A percentile compares a stretch with the other conserved stretches of the same genome.
Conservation (phyloP, 2,329 filamentous ascomycete species). For the Cryphonectria parasitica region DNA sequence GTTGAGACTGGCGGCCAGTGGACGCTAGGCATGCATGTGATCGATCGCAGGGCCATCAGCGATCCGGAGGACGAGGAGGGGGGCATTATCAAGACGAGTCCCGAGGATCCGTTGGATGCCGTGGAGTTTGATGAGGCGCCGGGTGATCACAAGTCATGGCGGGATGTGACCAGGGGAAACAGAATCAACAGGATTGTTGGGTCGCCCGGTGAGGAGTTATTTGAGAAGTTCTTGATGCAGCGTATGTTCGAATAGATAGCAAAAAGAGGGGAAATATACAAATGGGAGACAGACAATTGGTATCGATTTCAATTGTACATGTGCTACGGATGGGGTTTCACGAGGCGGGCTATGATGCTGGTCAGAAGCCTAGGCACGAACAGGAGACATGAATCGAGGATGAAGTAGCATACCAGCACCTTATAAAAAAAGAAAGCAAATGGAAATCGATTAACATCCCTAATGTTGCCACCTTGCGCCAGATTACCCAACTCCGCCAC, state of each 20-base stretch:
- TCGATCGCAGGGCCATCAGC: conserved; percentile 70
- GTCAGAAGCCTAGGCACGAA: neutral
- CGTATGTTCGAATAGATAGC: conserved; percentile 59
- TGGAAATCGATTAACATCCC: neutral
- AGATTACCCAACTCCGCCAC: conserved; percentile 25
- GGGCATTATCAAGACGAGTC: conserved; percentile 38
- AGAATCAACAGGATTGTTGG: conserved; percentile 73
- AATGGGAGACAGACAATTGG: neutral
- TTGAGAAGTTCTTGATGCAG: conserved; percentile 68
- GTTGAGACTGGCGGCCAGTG: conserved; percentile 92
- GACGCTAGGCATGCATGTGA: conserved; percentile 88
- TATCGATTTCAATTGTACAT: neutral
- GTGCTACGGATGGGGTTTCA: neutral
- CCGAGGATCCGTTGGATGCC: conserved; percentile 49
- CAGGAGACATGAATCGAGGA: neutral
- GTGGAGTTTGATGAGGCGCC: conserved; percentile 58
- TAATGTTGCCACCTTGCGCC: conserved; percentile 9
- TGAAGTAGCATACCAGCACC: conserved; percentile 8
- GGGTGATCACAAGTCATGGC: conserved; percentile 77
- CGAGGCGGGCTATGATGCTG: neutral
- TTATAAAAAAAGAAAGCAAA: conserved; percentile 1
- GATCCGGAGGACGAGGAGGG: conserved; percentile 50
- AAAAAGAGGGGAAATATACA: neutral
- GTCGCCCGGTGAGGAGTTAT: conserved; percentile 69
- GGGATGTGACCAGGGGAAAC: conserved; percentile 76